Base-by-base conservation (phyloP, 495 filamentous ascomycete genomes). In the Trypethelium eluteriae region DNA sequence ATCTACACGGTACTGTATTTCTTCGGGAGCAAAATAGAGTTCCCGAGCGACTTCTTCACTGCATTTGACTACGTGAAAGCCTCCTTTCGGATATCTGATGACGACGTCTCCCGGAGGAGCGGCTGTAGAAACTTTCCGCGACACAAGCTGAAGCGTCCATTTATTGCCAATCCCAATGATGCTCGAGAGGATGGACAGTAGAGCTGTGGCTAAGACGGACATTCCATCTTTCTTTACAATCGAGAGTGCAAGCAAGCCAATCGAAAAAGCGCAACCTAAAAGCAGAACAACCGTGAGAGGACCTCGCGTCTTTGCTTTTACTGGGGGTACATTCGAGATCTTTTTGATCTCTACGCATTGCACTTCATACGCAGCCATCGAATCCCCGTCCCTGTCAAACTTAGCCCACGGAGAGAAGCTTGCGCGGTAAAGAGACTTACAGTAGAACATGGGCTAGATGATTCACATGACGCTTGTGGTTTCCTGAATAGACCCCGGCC, bases 131-230 rank as follows among this genome's bases (percentile, higher is more conserved):
- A 49, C 65, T 6, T 38, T 57, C 2, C 47, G 68, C 25, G 71
- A 68, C 1, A 74, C 69, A 10, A 79, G 73, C 46, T 65, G n/a
- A 2, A 80, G 69, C 2, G 39, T 70, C 79, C 77, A 81, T 44
- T 76, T 77, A 67, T 79, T 79, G 14, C 74, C 75, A 49, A 76
- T 41, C 47, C 79, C 79, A 56, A 79, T 75, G 7, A 81, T 64
- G 3, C 74, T 77, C 34, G 79, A 78, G n/a, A 81, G 76, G 38
- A 78, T 66, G 38, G 78, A 79, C 10, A 81, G 78, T 11, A 77
- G 68, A 9, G 79, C 46, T 14, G 75, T 79, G 38, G 79, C 77
- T 2, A 80, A 34, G 9, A 79, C 57, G 39, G 78, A 79, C 65
- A 80, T 77, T 65, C 79, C 79, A 67, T 81, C 79, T 1, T 71